Evolutionary conservation across 1,284 basidiomycete species (phyloP).

Genomic region (Agroathelia rolfsii): DNA sequence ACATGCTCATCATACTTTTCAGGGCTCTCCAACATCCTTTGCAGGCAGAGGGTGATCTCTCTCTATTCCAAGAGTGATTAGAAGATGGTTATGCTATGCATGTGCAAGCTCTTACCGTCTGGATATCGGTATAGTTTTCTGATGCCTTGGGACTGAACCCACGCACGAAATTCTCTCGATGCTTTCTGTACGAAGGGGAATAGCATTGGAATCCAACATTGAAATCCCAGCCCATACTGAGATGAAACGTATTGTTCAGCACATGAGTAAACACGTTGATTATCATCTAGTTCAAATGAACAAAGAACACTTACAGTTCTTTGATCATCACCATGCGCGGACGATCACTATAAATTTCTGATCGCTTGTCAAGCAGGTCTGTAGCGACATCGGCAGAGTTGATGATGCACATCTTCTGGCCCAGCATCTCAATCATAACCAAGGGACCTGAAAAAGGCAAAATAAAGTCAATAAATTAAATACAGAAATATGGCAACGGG

Average conservation of each 20-base stretch:
- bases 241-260: no score
- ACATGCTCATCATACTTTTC: conserved; percentile 25
- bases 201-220: conserved; percentile 19
- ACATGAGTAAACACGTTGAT: not conserved
- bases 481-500: no score
- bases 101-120: conserved; percentile 1
- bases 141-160: conserved; percentile 13
- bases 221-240: conserved; percentile 25
- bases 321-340: conserved; percentile 20
- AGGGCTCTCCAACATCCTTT: conserved; percentile 25
- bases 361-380: conserved; percentile 17
- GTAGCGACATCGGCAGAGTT: conserved; percentile 14
- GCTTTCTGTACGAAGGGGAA: conserved; percentile 14
- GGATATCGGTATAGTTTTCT: conserved; percentile 1
- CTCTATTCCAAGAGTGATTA: conserved; percentile 12
- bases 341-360: conserved; percentile 17
- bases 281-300: no score
- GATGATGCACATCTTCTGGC: conserved; percentile 15
- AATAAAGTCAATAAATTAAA: not conserved
- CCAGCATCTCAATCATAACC: conserved; percentile 14
- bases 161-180: conserved; percentile 16
- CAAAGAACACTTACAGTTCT: conserved; percentile 14
- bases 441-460: conserved; percentile 11
- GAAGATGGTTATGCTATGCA: conserved; percentile 3
- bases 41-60: conserved; percentile 16